Conservation (phyloP, 2,329 filamentous ascomycete species). For the Pseudogymnoascus sp. region DNA sequence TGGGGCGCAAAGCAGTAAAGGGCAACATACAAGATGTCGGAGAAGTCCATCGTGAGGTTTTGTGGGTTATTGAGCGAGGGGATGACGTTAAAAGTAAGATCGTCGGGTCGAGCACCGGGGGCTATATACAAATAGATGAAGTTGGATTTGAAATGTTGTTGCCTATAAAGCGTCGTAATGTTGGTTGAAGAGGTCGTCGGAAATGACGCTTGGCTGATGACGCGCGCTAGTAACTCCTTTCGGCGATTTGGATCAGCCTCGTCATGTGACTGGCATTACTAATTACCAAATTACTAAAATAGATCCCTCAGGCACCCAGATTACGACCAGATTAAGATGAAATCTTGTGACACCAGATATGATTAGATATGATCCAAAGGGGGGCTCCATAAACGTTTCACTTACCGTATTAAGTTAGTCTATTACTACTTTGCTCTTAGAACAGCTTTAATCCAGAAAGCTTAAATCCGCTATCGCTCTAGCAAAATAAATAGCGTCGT, state of each 20-base stretch:
- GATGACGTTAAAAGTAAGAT: background rate
- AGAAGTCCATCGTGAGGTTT: conserved; percentile 67
- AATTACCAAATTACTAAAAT: background rate
- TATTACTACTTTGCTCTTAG: background rate
- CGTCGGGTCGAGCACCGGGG: background rate
- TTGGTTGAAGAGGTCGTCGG: background rate
- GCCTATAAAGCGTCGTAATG: conserved; percentile 7
- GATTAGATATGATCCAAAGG: conserved; percentile 7
- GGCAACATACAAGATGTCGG: conserved; percentile 73
- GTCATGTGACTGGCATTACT: background rate
- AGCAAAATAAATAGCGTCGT: background rate
- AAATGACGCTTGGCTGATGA: conserved; percentile 7
- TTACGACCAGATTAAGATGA: background rate
- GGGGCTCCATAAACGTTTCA: conserved; percentile 2
- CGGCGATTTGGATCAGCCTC: background rate
- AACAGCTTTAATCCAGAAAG: background rate
- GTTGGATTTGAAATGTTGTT: background rate
- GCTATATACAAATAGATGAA: background rate
- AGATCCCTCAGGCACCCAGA: background rate
- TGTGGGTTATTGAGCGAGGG: background rate
- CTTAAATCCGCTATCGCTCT: conserved; percentile 3
- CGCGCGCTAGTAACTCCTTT: conserved; percentile 7
- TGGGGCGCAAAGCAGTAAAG: conserved; percentile 13
- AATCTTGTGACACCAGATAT: conserved; percentile 8
- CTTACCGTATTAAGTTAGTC: background rate